Percentiles rank a stretch among this genome's conserved stretches.
These are phyloP conservation scores for Ophiostoma himal-ulmi DNA, from an alignment of 2,329 filamentous ascomycete genomes.

Conservation along the genomic window DNA sequence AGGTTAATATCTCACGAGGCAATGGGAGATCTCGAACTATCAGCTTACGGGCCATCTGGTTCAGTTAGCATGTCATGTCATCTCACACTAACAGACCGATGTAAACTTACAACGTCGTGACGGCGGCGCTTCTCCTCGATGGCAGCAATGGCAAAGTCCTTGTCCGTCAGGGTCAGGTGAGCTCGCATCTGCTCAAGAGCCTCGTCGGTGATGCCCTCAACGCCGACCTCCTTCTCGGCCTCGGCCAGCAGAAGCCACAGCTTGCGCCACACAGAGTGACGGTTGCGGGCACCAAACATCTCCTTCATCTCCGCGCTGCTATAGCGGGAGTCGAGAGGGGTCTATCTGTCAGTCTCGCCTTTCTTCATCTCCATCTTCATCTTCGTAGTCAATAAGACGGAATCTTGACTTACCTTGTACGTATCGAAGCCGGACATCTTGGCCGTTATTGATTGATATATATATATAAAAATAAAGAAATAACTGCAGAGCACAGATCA, in stretches of 20 bases:
- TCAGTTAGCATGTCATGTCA: constrained; percentile 4
- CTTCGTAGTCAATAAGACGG: neutral
- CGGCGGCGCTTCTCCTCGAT: constrained; percentile 69
- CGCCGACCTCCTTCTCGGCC: constrained; percentile 71
- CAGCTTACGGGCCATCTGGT: neutral
- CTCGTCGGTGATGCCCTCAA: constrained; percentile 62
- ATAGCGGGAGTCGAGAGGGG: constrained; percentile 66
- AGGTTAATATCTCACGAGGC: neutral
- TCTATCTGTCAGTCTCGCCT: constrained; percentile 43
- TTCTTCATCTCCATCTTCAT: neutral
- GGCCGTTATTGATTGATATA: neutral
- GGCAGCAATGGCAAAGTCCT: constrained; percentile 67
- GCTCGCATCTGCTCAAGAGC: constrained; percentile 71
- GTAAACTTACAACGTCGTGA: constrained; percentile 41
- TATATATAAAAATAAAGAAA: neutral
- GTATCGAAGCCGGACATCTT: constrained; percentile 25
- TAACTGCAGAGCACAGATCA: too few relatives aligned
- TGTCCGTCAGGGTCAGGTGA: constrained; percentile 38
- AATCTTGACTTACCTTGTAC: constrained; percentile 20
- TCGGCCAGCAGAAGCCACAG: constrained; percentile 84
- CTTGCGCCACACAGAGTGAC: constrained; percentile 73
- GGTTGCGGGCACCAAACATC: constrained; percentile 71
- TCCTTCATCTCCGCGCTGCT: constrained; percentile 68
- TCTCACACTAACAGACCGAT: neutral
- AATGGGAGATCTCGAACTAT: neutral